phyloP scores from a whole-genome alignment of 164 flowering plant species.

The Vitis cinerea region DNA sequence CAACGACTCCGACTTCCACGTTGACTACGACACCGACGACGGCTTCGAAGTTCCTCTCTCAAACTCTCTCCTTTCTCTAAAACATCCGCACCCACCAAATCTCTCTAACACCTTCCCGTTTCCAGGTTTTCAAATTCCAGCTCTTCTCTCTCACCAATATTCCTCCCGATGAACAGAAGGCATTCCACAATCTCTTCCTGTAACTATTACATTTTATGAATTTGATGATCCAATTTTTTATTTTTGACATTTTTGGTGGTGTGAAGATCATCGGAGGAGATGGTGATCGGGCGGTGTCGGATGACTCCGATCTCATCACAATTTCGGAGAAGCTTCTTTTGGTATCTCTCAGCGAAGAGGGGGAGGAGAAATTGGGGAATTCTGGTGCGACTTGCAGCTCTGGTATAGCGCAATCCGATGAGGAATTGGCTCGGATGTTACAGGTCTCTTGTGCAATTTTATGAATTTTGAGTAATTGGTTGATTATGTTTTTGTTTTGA shows the following conservation, averaged over 20 bases:
- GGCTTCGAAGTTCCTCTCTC: conserved; percentile 63
- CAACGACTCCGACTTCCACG: conserved; percentile 42
- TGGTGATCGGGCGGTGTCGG: conserved; percentile 34
- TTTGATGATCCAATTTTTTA: neutral
- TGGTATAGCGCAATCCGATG: conserved; percentile 52
- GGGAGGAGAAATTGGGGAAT: conserved; percentile 10
- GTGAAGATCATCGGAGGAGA: conserved; percentile 57
- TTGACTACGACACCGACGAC: conserved; percentile 73
- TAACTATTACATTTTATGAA: neutral
- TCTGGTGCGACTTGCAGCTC: conserved; percentile 1
- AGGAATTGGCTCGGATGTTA: conserved; percentile 84
- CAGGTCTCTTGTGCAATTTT: conserved; percentile 42
- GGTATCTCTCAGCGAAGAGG: conserved; percentile 47
- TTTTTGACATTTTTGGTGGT: neutral
- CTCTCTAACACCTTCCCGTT: conserved; percentile 1
- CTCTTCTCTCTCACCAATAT: conserved; percentile 86
- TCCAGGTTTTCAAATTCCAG: conserved; percentile 82
- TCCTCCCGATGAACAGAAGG: conserved; percentile 89
- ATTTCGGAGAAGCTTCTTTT: conserved; percentile 53
- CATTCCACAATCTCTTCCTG: conserved; percentile 8
- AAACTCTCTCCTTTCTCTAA: conserved; percentile 4
- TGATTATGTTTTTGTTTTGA: neutral
- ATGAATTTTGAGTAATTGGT: conserved; percentile 1
- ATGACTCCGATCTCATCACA: conserved; percentile 62
- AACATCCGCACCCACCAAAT: neutral